These are phyloP conservation scores for Herpetomonas tarakana DNA, from an alignment of 208 protist species.

Conservation along the genomic window DNA sequence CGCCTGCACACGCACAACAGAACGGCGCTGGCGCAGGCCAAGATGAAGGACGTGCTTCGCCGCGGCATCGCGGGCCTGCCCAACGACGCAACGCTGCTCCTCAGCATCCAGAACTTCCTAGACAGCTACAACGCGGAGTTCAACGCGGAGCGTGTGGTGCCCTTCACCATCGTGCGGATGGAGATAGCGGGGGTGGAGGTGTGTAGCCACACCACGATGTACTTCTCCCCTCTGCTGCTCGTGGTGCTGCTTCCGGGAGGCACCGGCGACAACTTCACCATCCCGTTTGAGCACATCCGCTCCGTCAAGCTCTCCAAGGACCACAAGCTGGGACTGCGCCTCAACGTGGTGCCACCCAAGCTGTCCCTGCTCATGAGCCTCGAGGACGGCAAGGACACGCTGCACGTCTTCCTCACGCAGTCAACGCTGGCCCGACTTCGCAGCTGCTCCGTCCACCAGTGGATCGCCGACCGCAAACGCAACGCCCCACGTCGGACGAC, in stretches of 20 bases:
- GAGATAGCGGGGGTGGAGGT: constrained; percentile 52
- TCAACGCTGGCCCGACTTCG: constrained; percentile 55
- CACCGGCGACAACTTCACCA: constrained; percentile 69
- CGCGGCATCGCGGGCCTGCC: constrained; percentile 59
- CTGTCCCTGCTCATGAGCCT: constrained; percentile 57
- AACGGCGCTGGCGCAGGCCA: constrained; percentile 36
- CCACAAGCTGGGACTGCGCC: constrained; percentile 63
- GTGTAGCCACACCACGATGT: constrained; percentile 65
- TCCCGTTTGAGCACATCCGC: constrained; percentile 84
- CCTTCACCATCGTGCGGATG: constrained; percentile 57
- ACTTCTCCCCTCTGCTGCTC: constrained; percentile 75
- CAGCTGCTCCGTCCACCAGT: constrained; percentile 54
- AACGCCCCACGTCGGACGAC: constrained; percentile 30
- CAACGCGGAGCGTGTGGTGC: constrained; percentile 19
- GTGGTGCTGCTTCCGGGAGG: constrained; percentile 58
- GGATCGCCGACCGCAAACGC: constrained; percentile 77
- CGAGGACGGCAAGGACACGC: constrained; percentile 29
- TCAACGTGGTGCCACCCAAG: constrained; percentile 58
- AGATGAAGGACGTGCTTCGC: constrained; percentile 45
- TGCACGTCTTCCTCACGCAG: constrained; percentile 70
- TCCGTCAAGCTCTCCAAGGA: constrained; percentile 78
- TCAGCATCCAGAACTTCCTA: constrained; percentile 56
- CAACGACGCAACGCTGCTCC: constrained; percentile 70
- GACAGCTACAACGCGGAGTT: constrained; percentile 69
- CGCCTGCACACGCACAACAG: constrained; percentile 64